A percentile compares a stretch with the other conserved stretches of the same genome.
phyloP scores from a whole-genome alignment of 2,329 filamentous ascomycete species.

The Thermothelomyces thermophilus region DNA sequence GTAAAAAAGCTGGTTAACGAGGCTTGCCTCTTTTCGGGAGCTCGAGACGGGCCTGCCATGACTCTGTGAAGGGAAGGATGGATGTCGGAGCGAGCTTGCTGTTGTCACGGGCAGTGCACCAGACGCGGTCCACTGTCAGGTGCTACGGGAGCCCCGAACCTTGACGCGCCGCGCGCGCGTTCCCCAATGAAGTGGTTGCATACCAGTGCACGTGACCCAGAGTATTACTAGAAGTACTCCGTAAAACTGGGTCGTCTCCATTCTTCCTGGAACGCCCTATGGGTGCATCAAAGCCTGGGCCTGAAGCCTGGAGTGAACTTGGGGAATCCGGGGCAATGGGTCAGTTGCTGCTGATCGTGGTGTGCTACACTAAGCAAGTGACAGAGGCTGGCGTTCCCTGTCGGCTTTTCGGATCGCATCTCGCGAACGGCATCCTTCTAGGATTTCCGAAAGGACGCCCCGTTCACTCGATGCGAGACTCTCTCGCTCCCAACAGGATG shows the following conservation, averaged over 20 bases:
- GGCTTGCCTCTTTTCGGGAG: slow-evolving; percentile 60
- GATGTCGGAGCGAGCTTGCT: slow-evolving; percentile 2
- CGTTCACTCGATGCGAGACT: too few species aligned
- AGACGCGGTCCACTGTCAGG: slow-evolving; percentile 6
- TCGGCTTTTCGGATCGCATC: slow-evolving; percentile 6
- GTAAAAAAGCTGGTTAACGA: slow-evolving; percentile 84
- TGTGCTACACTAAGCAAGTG: neutral
- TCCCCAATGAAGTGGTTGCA: slow-evolving; percentile 3
- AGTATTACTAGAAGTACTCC: neutral
- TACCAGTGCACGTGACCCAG: neutral
- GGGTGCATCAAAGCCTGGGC: too few species aligned
- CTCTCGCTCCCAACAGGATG: neutral
- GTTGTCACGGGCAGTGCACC: slow-evolving; percentile 16
- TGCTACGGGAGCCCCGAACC: neutral
- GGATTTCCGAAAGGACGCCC: slow-evolving; percentile 1
- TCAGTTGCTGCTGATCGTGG: neutral
- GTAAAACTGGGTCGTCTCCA: neutral
- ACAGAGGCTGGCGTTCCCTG: neutral
- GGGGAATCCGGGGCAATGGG: neutral
- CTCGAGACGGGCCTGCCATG: slow-evolving; percentile 37
- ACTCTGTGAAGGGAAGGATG: neutral
- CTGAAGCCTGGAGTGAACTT: neutral
- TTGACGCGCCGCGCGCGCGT: slow-evolving; percentile 14
- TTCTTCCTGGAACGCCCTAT: neutral
- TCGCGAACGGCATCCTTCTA: slow-evolving; percentile 1